Evolutionary conservation across 768 basidiomycete genomes (phyloP), one percentile per base, ranked within the genome.

Genomic region (Brasilioporus rufonigricans): DNA sequence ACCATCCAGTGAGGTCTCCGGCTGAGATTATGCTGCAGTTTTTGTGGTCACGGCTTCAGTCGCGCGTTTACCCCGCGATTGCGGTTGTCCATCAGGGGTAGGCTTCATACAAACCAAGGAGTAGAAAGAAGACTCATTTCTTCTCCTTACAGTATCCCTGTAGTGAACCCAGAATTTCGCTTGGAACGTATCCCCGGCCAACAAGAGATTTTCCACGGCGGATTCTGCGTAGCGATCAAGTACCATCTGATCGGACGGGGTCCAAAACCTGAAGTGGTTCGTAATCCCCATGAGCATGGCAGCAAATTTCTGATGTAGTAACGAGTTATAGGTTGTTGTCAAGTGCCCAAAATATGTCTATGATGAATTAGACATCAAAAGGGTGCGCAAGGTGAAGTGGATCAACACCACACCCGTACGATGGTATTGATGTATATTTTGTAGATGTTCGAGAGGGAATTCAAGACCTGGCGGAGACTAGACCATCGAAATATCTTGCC

Each of bases 401-500:
- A 11, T 13, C 36, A n/a, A 39, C 11, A 26, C 24, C 33, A 5
- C 14, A n/a, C n/a, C 6, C 7, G 7, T 31, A 29, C 19, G 5
- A 16, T 13, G 46, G n/a, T 36, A 32, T 21, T 48, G 18, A 61
- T n/a, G 7, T 44, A 10, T 14, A 9, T 44, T n/a, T 6, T 2
- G 4, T 26, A 61, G 59, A 39, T 46, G 21, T 61, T 61, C 6
- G 51, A 61, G 26, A 40, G 27, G 39, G 59, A 61, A 24, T 27
- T 14, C n/a, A 47, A 21, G 5, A 50, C 13, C 2, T 57, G 55
- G 60, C 32, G 3, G n/a, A 31, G 14, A 29, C 19, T 61, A 32
- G 18, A 39, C 19, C 60, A 61, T 23, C 44, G 5, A 21, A 61
- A 61, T 19, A 19, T 61, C 21, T 29, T 61, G 8, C 60, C 60